phyloP scores from a whole-genome alignment of 768 basidiomycete species.

The Boletus rex-veris region DNA sequence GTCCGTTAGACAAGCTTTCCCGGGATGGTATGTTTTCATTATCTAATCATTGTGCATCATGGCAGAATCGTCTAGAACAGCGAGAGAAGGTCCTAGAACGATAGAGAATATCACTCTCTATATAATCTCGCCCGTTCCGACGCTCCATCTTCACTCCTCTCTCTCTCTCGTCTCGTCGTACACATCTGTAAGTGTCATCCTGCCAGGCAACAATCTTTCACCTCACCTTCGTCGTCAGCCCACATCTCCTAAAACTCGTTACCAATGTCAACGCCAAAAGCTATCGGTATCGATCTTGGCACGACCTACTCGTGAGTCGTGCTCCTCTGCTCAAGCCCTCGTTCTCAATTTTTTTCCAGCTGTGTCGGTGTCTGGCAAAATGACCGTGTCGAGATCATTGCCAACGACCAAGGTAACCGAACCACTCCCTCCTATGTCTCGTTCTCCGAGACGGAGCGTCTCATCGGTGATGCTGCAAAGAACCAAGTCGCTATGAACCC shows the following conservation, averaged over 20 bases:
- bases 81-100: conserved; percentile 34
- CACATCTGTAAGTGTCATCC: conserved; percentile 19
- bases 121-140: conserved; percentile 22
- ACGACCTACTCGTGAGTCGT: conserved; percentile 85
- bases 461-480: conserved; percentile 99
- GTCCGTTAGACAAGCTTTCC: conserved; percentile 20
- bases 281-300: conserved; percentile 86
- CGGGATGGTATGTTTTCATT: conserved; percentile 21
- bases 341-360: conserved; percentile 38
- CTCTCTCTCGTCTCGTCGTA: conserved; percentile 10
- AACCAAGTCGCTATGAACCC: conserved; percentile 99
- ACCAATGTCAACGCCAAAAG: conserved; percentile 57
- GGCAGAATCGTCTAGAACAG: conserved; percentile 33
- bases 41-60: conserved; percentile 32
- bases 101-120: conserved; percentile 26
- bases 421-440: conserved; percentile 96
- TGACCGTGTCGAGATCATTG: conserved; percentile 98
- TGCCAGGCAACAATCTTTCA: not conserved
- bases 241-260: conserved; percentile 2
- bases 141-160: conserved; percentile 7
- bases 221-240: not conserved
- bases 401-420: conserved; percentile 92
- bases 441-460: conserved; percentile 91
- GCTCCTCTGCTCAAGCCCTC: not conserved
- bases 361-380: conserved; percentile 99